Base-by-base conservation (phyloP, 805 yeast genomes). In the Kluyveromyces aestuarii region DNA sequence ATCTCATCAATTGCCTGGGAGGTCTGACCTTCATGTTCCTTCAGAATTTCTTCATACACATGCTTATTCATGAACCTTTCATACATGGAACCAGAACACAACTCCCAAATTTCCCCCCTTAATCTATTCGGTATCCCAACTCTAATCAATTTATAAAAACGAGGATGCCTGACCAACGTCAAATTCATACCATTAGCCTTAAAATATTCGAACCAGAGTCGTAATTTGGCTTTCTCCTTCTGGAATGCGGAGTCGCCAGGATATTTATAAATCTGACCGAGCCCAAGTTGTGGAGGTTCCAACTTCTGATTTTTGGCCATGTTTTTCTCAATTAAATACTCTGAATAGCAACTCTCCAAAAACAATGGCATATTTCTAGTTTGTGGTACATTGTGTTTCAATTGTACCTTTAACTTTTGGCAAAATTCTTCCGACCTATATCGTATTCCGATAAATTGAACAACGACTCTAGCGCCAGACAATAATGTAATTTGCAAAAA, bases 41-140 rank as follows among this genome's bases (percentile, higher is more conserved):
- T 72, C 45, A 89, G 70, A 8, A 90, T 55, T 33, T 68, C 64
- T 40, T 71, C 62, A 64, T 90, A 93, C 42, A 77, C 80, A 0
- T 75, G 77, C 11, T 73, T 74, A 57, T 84, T 72, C 46, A 79
- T 78, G 59, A 81, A 76, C 45, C 98, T 72, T 47, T 78, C 60
- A 60, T 80, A 87, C 73, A 89, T 80, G 0, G 96, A 82, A 3
- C 99, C 99, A 41, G 87, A 80, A 46, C 88, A 79, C 47, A 87
- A 69, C 64, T 93, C 99, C 99, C 99, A 93, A 13, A 93, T 72
- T 61, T 93, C 99, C 37, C 99, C 99, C 55, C 99, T 76, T 47
- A 93, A 71, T 50, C 95, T 75, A 61, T 91, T 91, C n/a, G 98
- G 98, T 21, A 93, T 73, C 0, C 99, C 98, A 14, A 90, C 93